Base-by-base conservation (phyloP, 2,329 filamentous ascomycete species). In the Cladosporium austrohemisphaericum region DNA sequence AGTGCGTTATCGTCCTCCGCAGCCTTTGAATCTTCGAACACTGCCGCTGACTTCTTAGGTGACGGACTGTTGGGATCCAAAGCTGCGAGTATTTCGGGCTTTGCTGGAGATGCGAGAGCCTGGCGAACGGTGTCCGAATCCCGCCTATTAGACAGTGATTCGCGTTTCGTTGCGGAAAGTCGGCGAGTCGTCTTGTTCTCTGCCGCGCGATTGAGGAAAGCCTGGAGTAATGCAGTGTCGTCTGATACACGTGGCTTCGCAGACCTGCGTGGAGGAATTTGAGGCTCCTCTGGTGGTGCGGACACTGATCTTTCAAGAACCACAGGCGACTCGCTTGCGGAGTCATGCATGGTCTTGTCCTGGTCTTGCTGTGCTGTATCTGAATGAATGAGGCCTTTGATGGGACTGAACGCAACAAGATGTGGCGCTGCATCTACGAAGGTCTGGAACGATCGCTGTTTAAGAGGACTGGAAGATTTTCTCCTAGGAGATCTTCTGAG, bases 21-120 rank as follows among this genome's bases (percentile, higher is more conserved):
- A 23, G 14, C 4, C 18, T 47, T 47, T 4, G 18, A 2, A 6
- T 47, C 44, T n/a, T 38, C 33, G 5, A 37, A 23, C 5, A 26
- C 23, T 14, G 18, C 22, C 7, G 14, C 13, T 23, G 40, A 43
- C 36, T 65, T 68, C 16, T 58, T 59, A 3, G 64, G 65, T 11
- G 70, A 68, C n/a, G 71, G 70, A 33, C 69, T 75, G 51, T 76
- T 75, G 23, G 70, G 68, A 51, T 76, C 73, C 56, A 75, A 68
- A 23, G 73, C 69, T 56, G 68, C 68, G 1, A 76, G 67, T 4
- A 69, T 65, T 44, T 65, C 53, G 20, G 52, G 50, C 38, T 68
- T 67, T 18, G 68, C 67, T 16, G 73, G 71, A 19, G 71, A 73
- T 18, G 72, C 70, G 14, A 76, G 63, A 8, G 73, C 74, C 44